phyloP scores from a whole-genome alignment of 495 filamentous ascomycete genomes.

The Neurospora terricola region DNA sequence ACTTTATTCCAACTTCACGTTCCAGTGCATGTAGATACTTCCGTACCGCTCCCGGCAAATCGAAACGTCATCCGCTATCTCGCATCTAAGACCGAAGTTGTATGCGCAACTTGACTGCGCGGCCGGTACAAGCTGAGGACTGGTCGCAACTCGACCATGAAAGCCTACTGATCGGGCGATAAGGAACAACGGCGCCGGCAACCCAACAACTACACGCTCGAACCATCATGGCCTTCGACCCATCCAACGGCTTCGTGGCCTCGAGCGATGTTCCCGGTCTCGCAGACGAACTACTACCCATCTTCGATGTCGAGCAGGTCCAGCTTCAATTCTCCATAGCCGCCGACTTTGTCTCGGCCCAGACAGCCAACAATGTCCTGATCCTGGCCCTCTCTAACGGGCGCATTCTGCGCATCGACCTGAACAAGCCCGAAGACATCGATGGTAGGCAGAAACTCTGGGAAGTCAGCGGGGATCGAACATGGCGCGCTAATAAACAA shows the following conservation, averaged over 20 bases:
- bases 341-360: slow-evolving; percentile 89
- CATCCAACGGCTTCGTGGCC: slow-evolving; percentile 41
- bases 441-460: slow-evolving; percentile 52
- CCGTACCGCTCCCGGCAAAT: not conserved
- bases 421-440: slow-evolving; percentile 88
- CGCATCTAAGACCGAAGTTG: not conserved
- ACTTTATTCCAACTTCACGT: not conserved
- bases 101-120: not conserved
- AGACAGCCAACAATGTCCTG: slow-evolving; percentile 95
- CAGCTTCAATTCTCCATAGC: slow-evolving; percentile 85
- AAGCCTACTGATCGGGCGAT: not conserved
- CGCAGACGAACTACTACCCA: slow-evolving; percentile 55
- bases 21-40: not conserved
- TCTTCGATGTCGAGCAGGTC: slow-evolving; percentile 87
- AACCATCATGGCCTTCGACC: slow-evolving; percentile 34
- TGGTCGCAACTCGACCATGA: not conserved
- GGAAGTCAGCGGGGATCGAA: not conserved
- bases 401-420: slow-evolving; percentile 84
- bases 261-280: slow-evolving; percentile 45
- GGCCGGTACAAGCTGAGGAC: not conserved
- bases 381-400: slow-evolving; percentile 81
- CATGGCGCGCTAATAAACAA: not conserved
- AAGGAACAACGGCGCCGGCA: not conserved
- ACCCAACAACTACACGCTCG: not conserved
- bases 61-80: not conserved